These are phyloP conservation scores for Carex parvula DNA, from an alignment of 176 grass and related monocot genomes.

Conservation along the genomic window DNA sequence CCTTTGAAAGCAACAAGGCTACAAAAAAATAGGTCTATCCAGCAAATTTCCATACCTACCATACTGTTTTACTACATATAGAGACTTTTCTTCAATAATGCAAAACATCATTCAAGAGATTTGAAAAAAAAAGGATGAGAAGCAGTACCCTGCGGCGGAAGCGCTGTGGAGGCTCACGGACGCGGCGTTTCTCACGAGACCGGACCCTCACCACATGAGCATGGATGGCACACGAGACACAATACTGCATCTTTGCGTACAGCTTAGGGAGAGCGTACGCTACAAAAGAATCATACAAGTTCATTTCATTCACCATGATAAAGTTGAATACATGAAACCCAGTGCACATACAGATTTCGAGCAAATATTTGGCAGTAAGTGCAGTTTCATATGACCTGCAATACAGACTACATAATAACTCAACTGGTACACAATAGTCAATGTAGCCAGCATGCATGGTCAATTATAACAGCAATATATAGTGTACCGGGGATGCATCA, in stretches of 20 bases:
- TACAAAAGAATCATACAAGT: constrained; percentile 5
- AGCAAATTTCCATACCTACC: too few relatives aligned
- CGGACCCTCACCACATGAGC: constrained; percentile 50
- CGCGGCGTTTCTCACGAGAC: constrained; percentile 51
- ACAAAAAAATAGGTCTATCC: neutral
- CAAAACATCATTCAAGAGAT: neutral
- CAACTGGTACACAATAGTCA: too few relatives aligned
- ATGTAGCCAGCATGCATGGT: too few relatives aligned
- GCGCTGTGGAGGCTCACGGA: constrained; percentile 53
- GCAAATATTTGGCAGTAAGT: neutral
- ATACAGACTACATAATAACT: too few relatives aligned
- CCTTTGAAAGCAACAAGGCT: too few relatives aligned
- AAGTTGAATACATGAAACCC: too few relatives aligned
- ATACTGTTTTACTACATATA: neutral
- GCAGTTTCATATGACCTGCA: too few relatives aligned
- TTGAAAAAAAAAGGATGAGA: neutral
- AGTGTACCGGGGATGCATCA: neutral
- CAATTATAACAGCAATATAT: too few relatives aligned
- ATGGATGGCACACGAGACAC: constrained; percentile 75
- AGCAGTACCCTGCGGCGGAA: constrained; percentile 63
- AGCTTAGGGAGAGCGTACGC: constrained; percentile 76
- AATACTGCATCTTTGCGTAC: constrained; percentile 64
- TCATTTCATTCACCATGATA: too few relatives aligned
- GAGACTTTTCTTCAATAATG: neutral
- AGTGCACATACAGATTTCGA: neutral